Evolutionary conservation across 768 basidiomycete species (phyloP), one percentile per base, ranked within the genome.

Genomic region (Tylopilus cervinicoccineus): DNA sequence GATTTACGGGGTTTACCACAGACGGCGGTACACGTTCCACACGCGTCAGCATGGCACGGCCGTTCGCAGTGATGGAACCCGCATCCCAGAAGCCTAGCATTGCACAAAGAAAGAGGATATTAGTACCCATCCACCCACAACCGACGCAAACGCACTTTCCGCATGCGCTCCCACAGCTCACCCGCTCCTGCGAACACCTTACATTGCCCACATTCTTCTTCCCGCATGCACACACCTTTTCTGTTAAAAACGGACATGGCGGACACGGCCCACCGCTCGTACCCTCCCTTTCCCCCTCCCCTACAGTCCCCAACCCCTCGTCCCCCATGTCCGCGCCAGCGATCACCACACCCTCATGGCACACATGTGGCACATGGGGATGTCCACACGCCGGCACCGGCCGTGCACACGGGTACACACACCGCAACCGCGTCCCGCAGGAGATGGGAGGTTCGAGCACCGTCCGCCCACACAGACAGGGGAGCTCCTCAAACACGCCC

Each of bases 401-500:
- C 0, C 75, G 76, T 29, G 78, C 72, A 66, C 96, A 99, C 0
- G 88, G 92, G 67, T 86, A 88, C 2, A 72, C 68, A 61, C 96
- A 99, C 31, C 71, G 67, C 55, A 99, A 81, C 23, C 69, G 70
- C 0, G 88, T 93, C 14, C 90, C 92, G 56, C 95, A 98, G 0
- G 86, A 79, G 31, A 96, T 83, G 0, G 94, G 94, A 0, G 94
- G 94, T 28, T 93, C 86, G 19, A 93, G 70, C 14, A 90, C 76
- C 2, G 93, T 97, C n/a, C 81, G 76, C 0, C 87, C 88, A 64
- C 95, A 98, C 40, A 77, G 68, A 62, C 95, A 98, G 10, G 86
- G 66, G 46, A 93, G 69, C 81, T 99, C 96, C 34, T 97, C 93
- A 57, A 94, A 99, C 1, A 86, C 85, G 38, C 92, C 92, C 64